Evolutionary conservation across 441 rosid species (phyloP), one percentile per base, ranked within the genome.

Genomic region (Croton setiger): DNA sequence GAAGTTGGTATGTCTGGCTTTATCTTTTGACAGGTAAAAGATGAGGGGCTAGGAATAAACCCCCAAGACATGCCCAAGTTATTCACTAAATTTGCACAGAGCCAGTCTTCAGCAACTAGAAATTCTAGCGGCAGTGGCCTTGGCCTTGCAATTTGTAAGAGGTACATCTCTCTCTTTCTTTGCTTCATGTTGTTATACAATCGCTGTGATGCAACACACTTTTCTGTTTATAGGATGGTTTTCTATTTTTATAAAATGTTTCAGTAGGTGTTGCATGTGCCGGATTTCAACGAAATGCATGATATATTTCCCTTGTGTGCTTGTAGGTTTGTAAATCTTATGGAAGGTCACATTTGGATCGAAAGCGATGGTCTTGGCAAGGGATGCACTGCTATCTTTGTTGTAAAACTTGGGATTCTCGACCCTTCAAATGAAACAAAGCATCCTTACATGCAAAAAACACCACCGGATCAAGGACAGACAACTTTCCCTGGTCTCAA

Each of bases 91-190:
- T 95, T 95, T 86, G 89, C 89, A 4, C 92, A 95, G 74, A 83
- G 80, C 62, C 99, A 90, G 72, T 77, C 97, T 63, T 73, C 74
- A 56, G 86, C 88, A 2, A 73, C 88, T 53, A 81, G 83, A 81
- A 92, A 85, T 80, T 84, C 93, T 2, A 77, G 82, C 69, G 97
- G 99, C 79, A 90, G 88, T 79, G 99, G 98, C 69, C 98, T 95
- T 70, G 99, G 99, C 61, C 97, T 95, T 67, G 99, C 99, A 70
- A 95, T 95, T 81, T 95, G 95, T 82, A 95, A 90, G 79, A 90
- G 99, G 98, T 95, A 77, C 66, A 69, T 51, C 66, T 55, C 36
- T 67, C n/a, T 11, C 7, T 17, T 31, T 12, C 15, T 49, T 39
- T 20, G 11, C 33, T 35, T 13, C 5, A 7, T 33, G 4, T 18